Percentiles rank a stretch among this genome's conserved stretches.
These are phyloP conservation scores for Arabis hirsuta DNA, from an alignment of 345 rosid species.

Conservation along the genomic window DNA sequence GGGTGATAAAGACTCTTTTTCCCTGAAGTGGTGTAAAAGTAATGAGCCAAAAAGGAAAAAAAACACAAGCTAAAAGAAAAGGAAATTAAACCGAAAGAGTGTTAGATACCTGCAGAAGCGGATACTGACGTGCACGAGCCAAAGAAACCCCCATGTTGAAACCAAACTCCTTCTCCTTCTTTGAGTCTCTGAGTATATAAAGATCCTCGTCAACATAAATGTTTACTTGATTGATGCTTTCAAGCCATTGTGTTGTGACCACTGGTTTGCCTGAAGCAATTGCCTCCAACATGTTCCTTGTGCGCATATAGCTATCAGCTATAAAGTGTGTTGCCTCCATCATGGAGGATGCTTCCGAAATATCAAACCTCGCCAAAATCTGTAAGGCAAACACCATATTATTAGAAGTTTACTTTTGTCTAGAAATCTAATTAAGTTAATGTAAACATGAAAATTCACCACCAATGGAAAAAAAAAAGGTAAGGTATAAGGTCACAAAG, in stretches of 20 bases:
- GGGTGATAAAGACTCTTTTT: slow-evolving; percentile 67
- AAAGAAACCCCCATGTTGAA: slow-evolving; percentile 76
- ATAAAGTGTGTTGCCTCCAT: slow-evolving; percentile 78
- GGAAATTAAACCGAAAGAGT: neutral
- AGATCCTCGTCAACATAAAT: slow-evolving; percentile 70
- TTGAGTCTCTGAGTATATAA: slow-evolving; percentile 63
- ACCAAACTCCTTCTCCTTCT: slow-evolving; percentile 80
- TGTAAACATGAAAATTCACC: neutral
- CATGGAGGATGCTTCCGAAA: slow-evolving; percentile 64
- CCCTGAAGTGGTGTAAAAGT: slow-evolving; percentile 51
- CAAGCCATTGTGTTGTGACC: slow-evolving; percentile 82
- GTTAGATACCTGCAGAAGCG: slow-evolving; percentile 58
- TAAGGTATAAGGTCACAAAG: neutral
- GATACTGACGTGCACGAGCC: slow-evolving; percentile 66
- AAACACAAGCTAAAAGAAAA: slow-evolving; percentile 10
- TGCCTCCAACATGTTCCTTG: slow-evolving; percentile 89
- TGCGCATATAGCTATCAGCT: slow-evolving; percentile 77
- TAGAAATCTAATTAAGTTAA: slow-evolving; percentile 9
- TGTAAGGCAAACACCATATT: slow-evolving; percentile 36
- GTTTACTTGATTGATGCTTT: slow-evolving; percentile 70
- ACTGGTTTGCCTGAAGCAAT: slow-evolving; percentile 84
- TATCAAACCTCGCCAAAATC: slow-evolving; percentile 75
- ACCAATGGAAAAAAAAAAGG: slow-evolving; percentile 1
- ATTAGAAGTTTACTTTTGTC: slow-evolving; percentile 30
- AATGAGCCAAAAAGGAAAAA: slow-evolving; percentile 33